These are phyloP conservation scores for Yueomyces sinensis DNA, from an alignment of 805 yeast species.

Conservation along the genomic window DNA sequence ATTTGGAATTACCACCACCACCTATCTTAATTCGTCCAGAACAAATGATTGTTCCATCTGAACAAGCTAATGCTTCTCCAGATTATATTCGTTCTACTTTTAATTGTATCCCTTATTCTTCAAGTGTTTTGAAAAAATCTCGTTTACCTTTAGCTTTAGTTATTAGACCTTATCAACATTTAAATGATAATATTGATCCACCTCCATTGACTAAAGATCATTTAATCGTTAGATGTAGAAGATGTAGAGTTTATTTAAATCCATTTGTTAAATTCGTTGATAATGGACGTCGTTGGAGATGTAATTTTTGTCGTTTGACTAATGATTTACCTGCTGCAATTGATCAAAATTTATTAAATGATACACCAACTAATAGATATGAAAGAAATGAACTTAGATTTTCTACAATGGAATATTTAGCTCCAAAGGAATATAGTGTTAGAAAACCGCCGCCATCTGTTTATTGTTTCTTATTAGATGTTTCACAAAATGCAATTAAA, in stretches of 20 bases:
- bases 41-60: conserved; percentile 42
- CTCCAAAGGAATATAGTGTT: conserved; percentile 87
- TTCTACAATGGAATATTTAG: conserved; percentile 82
- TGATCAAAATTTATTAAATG: conserved; percentile 51
- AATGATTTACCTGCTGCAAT: conserved; percentile 82
- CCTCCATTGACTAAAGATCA: conserved; percentile 70
- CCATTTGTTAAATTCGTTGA: conserved; percentile 74
- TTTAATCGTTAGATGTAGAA: conserved; percentile 82
- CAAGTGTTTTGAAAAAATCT: conserved; percentile 65
- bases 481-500: conserved; percentile 61
- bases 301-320: conserved; percentile 80
- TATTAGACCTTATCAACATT: conserved; percentile 77
- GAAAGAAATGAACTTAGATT: conserved; percentile 74
- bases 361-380: conserved; percentile 43
- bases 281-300: conserved; percentile 81
- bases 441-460: conserved; percentile 91
- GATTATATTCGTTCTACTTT: conserved; percentile 78
- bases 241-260: conserved; percentile 92
- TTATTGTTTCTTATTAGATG: conserved; percentile 79
- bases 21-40: conserved; percentile 60
- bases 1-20: conserved; percentile 83
- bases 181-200: conserved; percentile 53
- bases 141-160: conserved; percentile 86
- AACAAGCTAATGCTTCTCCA: conserved; percentile 51
- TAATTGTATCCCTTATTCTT: conserved; percentile 72